Evolutionary conservation across 164 flowering plant species (phyloP), one percentile per base, ranked within the genome.

Genomic region (Umbellularia californica): DNA sequence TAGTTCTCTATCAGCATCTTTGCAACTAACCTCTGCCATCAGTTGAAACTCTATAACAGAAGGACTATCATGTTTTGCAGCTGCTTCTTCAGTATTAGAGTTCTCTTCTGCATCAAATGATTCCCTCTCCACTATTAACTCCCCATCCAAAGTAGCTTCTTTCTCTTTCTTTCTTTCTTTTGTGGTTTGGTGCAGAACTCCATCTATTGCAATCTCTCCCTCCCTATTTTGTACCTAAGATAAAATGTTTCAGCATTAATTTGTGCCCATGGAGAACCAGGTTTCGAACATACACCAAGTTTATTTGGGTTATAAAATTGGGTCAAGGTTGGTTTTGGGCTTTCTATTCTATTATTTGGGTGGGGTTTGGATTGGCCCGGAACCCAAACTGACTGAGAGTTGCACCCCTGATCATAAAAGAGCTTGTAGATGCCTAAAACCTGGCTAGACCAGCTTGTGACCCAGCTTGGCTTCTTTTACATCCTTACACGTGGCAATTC

Each of bases 51-150:
- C 90, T 75, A 86, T 89, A 2, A 87, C 70, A 35, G 84, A 72
- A 50, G 84, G 78, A 27, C 58, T 78, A 14, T 77, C 79, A 2
- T 79, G 84, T 50, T 77, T 73, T 2, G 50, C 72, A 69, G 79
- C 72, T 68, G 74, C 67, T 73, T 82, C 80, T 50, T 74, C 58
- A 2, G 35, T 23, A 35, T 74, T 71, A 14, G 85, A 51, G 70
- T 58, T 72, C 10, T 82, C 88, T 80, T 86, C 88, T 1, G 69
- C 82, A 64, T 88, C 92, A 0, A 88, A 25, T 3, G 83, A 58
- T 80, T 90, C 97, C 83, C 82, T 92, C 79, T 95, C 99, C 23
- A 95, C 92, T 84, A 93, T 88, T 82, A 95, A 95, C 70, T 90
- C 98, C 25, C 91, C 96, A 76, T 89, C 97, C 47, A 88, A 72